A percentile compares a stretch with the other conserved stretches of the same genome.
These are phyloP conservation scores for Inonotus obliquus DNA, from an alignment of 1,284 basidiomycete species.

Conservation along the genomic window DNA sequence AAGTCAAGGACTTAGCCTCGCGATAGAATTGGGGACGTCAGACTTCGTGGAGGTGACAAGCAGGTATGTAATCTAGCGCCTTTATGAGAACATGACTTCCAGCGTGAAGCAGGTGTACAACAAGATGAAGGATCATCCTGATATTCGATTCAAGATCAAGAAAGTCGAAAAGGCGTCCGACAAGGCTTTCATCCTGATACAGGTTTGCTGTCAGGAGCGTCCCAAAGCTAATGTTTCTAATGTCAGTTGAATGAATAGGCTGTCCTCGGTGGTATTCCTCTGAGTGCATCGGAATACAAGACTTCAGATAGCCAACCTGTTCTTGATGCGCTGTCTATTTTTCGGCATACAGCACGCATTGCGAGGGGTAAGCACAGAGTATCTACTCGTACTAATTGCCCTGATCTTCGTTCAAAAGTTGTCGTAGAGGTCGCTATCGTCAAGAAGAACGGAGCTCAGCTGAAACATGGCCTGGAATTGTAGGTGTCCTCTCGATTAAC, in stretches of 20 bases:
- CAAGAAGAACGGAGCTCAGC: conserved; percentile 53
- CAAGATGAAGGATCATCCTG: conserved; percentile 58
- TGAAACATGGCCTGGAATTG: conserved; percentile 71
- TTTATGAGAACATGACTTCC: background rate
- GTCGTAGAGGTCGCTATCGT: conserved; percentile 67
- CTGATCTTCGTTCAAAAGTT: conserved; percentile 35
- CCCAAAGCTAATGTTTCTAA: background rate
- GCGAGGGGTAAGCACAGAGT: conserved; percentile 46
- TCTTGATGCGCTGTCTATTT: conserved; percentile 59
- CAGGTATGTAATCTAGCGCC: conserved; percentile 35
- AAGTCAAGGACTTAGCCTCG: background rate
- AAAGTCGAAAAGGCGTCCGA: conserved; percentile 64
- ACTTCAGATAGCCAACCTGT: conserved; percentile 64
- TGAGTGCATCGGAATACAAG: conserved; percentile 64
- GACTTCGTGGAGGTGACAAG: conserved; percentile 67
- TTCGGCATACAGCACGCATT: conserved; percentile 65
- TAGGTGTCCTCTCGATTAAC: conserved; percentile 30
- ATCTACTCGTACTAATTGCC: background rate
- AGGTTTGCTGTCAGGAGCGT: conserved; percentile 36
- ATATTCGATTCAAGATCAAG: conserved; percentile 68
- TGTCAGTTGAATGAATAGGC: conserved; percentile 42
- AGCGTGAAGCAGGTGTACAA: conserved; percentile 48
- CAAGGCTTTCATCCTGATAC: conserved; percentile 69
- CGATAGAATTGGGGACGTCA: conserved; percentile 57
- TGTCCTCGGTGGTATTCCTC: conserved; percentile 66